Percentiles rank a stretch among this genome's conserved stretches.
These are phyloP conservation scores for Beauveria varroae DNA, from an alignment of 2,329 filamentous ascomycete genomes.

Conservation along the genomic window DNA sequence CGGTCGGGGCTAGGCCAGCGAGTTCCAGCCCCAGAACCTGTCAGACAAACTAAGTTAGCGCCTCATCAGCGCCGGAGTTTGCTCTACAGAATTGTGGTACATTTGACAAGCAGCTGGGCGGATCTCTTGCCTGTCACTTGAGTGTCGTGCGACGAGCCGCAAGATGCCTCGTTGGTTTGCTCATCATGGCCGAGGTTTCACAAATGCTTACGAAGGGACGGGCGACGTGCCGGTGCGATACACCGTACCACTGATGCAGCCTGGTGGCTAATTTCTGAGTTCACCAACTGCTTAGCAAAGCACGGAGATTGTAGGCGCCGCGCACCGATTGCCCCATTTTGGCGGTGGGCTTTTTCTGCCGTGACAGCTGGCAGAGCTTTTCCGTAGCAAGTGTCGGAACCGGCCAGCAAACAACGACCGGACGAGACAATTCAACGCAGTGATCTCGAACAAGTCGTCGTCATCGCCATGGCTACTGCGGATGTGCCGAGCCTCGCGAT, in stretches of 20 bases:
- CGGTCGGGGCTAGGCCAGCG: background rate
- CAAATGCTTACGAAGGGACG: background rate
- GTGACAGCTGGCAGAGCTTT: slow-evolving; percentile 3
- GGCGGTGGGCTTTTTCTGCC: slow-evolving; percentile 7
- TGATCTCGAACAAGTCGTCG: background rate
- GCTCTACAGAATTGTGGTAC: background rate
- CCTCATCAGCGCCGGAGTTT: background rate
- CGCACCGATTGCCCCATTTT: background rate
- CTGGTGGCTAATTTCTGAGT: too few relatives aligned
- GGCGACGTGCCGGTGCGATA: background rate
- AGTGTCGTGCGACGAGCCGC: background rate
- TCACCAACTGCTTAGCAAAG: slow-evolving; percentile 1
- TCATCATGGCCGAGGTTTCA: background rate
- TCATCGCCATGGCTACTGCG: slow-evolving; percentile 25
- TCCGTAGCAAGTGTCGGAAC: background rate
- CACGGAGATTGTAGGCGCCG: slow-evolving; percentile 5
- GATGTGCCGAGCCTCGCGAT: slow-evolving; percentile 52
- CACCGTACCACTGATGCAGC: too few relatives aligned
- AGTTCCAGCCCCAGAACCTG: background rate
- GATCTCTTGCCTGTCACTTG: background rate
- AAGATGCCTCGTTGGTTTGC: background rate
- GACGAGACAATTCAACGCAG: background rate
- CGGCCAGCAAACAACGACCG: background rate
- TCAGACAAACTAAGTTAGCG: background rate
- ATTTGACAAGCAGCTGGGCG: background rate